Percentiles rank a stretch among this genome's conserved stretches.
Evolutionary conservation across 148 eudicot species (phyloP).

Genomic region (Heliamphora exappendiculata): DNA sequence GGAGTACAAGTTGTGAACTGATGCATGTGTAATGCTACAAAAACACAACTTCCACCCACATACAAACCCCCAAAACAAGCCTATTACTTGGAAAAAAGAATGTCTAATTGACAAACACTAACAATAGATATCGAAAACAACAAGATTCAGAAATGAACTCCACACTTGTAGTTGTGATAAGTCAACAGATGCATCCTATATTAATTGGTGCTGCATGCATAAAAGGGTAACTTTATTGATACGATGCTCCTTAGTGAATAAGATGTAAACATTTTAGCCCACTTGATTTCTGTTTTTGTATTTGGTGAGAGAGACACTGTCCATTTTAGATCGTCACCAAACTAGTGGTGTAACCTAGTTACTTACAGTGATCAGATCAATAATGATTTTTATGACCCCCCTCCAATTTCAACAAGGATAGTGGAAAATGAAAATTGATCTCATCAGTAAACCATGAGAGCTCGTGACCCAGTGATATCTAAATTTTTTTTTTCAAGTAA

Average conservation of each 20-base stretch:
- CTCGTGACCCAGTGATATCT: neutral
- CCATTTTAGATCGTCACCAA: conserved; percentile 5
- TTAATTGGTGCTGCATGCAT: neutral
- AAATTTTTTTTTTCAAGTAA: neutral
- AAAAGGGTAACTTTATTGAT: neutral
- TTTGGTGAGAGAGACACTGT: neutral
- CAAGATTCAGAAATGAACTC: neutral
- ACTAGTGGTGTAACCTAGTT: neutral
- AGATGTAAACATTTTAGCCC: neutral
- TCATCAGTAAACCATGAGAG: neutral
- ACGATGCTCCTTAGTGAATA: neutral
- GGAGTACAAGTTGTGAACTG: neutral
- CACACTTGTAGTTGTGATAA: neutral
- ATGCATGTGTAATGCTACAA: neutral
- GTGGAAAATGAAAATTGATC: conserved; percentile 4
- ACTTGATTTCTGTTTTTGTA: neutral
- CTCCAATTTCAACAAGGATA: neutral
- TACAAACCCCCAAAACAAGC: too few relatives aligned
- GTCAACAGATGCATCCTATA: neutral
- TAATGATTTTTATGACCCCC: neutral
- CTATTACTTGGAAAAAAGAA: too few relatives aligned
- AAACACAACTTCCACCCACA: too few relatives aligned
- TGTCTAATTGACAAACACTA: too few relatives aligned
- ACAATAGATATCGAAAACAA: neutral
- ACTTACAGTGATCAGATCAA: neutral